Evolutionary conservation across 2,329 filamentous ascomycete species (phyloP), one percentile per base, ranked within the genome.

Genomic region (Byssothecium circinans): DNA sequence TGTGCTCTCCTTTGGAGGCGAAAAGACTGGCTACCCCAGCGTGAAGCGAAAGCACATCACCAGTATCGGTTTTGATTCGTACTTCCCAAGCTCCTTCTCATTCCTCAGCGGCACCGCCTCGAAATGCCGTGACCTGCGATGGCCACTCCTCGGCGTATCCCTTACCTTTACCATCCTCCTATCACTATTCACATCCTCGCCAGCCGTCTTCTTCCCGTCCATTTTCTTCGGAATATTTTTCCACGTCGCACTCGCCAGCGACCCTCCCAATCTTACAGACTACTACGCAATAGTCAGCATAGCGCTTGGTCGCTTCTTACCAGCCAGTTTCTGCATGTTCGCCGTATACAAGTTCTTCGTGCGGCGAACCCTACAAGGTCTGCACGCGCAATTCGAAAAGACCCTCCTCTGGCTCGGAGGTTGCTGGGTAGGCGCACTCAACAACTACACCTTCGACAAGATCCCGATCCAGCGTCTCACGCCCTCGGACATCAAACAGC

Each of bases 401-500:
- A 89, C 90, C 0, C 72, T 97, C 2, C 78, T 97, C 22, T 97
- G 91, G 87, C 78, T 99, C 1, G 91, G 91, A 1, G 86, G 85
- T 7, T 91, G 88, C 64, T 99, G 95, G 87, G 83, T 96, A 32
- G 94, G 91, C 14, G 86, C 89, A 1, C 74, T 99, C 57, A 92
- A 92, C 64, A 97, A 97, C 72, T 95, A 96, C 72, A 97, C 94
- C 0, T 89, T 99, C 63, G 88, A 90, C 61, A 87, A 89, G 73
- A 96, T 99, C 52, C 94, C 94, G 0, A 94, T 99, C 56, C 84
- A 91, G 69, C 86, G 94, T 2, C 79, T 99, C n/a, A 97, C 89
- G 8, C 84, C 86, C 0, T 90, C 95, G 67, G 94, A 99, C 65
- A 83, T 99, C 35, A 75, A 87, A 39, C 86, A 91, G 58, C 91